Percentiles rank a stretch among this genome's conserved stretches.
Conservation (phyloP, 208 protist genomes). For the Crithidia sp. region DNA sequence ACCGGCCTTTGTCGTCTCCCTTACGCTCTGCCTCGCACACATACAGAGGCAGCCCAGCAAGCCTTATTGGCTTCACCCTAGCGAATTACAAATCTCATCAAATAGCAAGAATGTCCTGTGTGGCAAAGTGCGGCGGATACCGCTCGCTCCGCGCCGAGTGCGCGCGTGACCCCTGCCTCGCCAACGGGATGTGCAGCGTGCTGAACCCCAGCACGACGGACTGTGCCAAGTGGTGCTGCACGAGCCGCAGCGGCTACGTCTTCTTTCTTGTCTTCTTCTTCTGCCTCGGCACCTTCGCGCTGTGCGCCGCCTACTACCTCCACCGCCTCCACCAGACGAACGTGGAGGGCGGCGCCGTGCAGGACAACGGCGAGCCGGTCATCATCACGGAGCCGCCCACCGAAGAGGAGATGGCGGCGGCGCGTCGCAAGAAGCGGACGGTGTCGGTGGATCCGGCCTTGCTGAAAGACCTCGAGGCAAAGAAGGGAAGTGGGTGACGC, state of each 20-base stretch:
- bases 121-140: constrained; percentile 68
- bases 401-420: constrained; percentile 37
- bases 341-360: constrained; percentile 66
- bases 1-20: too few relatives aligned
- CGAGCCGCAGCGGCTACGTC: constrained; percentile 61
- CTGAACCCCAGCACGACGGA: constrained; percentile 45
- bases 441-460: constrained; percentile 64
- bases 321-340: constrained; percentile 80
- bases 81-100: too few relatives aligned
- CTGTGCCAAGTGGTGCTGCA: constrained; percentile 83
- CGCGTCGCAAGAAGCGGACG: constrained; percentile 56
- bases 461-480: constrained; percentile 47
- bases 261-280: constrained; percentile 86
- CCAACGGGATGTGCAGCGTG: constrained; percentile 69
- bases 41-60: too few relatives aligned
- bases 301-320: constrained; percentile 75
- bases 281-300: constrained; percentile 64
- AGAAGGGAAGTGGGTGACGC: not conserved
- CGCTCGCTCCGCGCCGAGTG: constrained; percentile 76
- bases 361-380: constrained; percentile 52
- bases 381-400: constrained; percentile 33
- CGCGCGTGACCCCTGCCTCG: constrained; percentile 71
- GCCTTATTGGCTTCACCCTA: too few relatives aligned
- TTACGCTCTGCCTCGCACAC: too few relatives aligned
- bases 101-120: constrained; percentile 48